phyloP scores from a whole-genome alignment of 2,329 filamentous ascomycete genomes.

The Colletotrichum siamense region DNA sequence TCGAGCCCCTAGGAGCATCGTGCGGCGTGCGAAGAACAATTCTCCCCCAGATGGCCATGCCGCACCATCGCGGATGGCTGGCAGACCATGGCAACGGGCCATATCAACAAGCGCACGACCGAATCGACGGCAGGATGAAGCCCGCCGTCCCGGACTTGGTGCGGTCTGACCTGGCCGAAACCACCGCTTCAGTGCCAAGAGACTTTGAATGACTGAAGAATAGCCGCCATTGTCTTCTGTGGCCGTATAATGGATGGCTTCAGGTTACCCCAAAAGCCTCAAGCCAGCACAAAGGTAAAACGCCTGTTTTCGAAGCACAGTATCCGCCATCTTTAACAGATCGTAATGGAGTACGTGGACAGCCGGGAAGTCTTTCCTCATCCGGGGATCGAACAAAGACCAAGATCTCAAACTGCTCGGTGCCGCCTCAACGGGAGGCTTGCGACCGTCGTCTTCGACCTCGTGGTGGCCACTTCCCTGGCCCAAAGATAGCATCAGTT shows the following conservation, averaged over 20 bases:
- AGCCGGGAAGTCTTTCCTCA: not conserved
- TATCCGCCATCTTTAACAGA: not conserved
- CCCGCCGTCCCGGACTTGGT: not conserved
- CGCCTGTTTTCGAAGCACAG: not conserved
- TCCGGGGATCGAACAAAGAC: not conserved
- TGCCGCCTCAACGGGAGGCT: not conserved
- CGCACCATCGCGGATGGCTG: slow-evolving; percentile 11
- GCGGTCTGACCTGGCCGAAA: not conserved
- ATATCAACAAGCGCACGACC: not conserved
- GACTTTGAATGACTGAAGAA: not conserved
- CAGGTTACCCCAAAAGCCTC: not conserved
- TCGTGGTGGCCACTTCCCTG: not conserved
- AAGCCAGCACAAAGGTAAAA: not conserved
- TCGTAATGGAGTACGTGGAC: not conserved
- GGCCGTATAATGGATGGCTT: not conserved
- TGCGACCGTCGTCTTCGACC: not conserved
- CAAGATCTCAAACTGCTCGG: not conserved
- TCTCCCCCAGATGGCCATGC: not conserved
- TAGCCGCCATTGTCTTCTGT: not conserved
- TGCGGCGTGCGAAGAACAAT: slow-evolving; percentile 2
- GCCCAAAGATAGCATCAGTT: slow-evolving; percentile 1
- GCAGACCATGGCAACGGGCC: not conserved
- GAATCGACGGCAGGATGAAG: not conserved
- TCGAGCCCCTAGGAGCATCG: not conserved
- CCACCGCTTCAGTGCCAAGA: not conserved